Base-by-base conservation (phyloP, 208 protist genomes). In the Wallacemonas collosoma region DNA sequence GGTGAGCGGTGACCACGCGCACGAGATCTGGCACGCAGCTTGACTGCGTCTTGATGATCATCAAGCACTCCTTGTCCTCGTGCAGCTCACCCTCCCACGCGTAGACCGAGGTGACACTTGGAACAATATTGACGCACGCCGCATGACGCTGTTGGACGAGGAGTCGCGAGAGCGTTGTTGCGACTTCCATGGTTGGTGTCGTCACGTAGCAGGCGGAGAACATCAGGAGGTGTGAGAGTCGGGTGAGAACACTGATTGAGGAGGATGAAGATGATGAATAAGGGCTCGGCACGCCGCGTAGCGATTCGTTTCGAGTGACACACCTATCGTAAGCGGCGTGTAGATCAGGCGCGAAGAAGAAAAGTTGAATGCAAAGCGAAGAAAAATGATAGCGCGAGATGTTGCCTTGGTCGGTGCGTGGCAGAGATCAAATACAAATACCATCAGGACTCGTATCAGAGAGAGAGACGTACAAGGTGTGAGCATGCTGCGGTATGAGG, bases 81-180 rank as follows among this genome's bases (percentile, higher is more conserved):
- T 80, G 17, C 2, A 92, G 35, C 39, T 65, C 61, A 26, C 81
- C 81, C 51, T 92, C 63, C 87, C 87, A 92, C 2, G 45, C 38
- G 70, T 85, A 92, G 11, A 90, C 70, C 50, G 78, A 88, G 2
- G 71, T 84, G 8, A 91, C 65, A 41, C 55, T 26, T 8, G 86
- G 86, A n/a, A 87, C 69, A 47, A 91, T 83, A 71, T 91, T 91
- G 11, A 91, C 86, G 53, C 86, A 91, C 3, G 86, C 86, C 7
- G 75, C 86, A 6, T 44, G 63, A 38, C 60, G 60, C 40, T 60
- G 51, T 17, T 74, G 14, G 26, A 86, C 77, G 1, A 86, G 58
- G 35, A 56, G 47, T 14, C 57, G 68, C 2, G 81, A 61, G n/a
- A 86, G 50, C 14, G 63, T 51, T 56, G 72, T 71, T 14, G 77